Conservation (phyloP, 106 monocot genomes). For the Dendrobium nobile region DNA sequence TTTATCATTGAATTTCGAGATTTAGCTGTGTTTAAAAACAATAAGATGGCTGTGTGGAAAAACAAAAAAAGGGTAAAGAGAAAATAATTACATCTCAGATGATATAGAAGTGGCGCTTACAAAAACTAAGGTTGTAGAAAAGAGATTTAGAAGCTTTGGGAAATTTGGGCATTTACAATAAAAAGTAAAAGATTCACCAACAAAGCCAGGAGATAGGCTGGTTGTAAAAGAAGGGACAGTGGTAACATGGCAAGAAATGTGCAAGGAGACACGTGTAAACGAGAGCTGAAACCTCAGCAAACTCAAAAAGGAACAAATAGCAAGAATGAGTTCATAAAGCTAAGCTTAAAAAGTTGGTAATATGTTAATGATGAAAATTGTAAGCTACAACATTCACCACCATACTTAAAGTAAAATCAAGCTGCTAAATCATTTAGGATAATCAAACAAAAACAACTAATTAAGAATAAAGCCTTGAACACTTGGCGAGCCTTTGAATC, state of each 20-base stretch:
- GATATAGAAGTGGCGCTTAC: not conserved
- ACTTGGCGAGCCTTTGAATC: not conserved
- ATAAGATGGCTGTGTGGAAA: not conserved
- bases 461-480: not conserved
- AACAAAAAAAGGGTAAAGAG: not conserved
- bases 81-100: not conserved
- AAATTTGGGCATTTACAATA: slow-evolving; percentile 2
- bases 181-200: not conserved
- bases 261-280: not conserved
- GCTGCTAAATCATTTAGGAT: not conserved
- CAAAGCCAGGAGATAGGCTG: not conserved
- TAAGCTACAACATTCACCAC: not conserved
- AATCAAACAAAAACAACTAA: not conserved
- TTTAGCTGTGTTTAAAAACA: no score
- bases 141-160: not conserved
- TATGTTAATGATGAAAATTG: not conserved
- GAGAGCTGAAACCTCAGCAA: not conserved
- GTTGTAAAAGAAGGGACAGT: not conserved
- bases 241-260: not conserved
- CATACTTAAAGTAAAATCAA: not conserved
- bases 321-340: not conserved
- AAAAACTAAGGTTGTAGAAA: not conserved
- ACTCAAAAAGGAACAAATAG: no score
- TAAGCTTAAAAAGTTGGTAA: not conserved
- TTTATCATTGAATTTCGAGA: no score